Evolutionary conservation across 805 yeast species (phyloP).

Genomic region (Saccharomycopsis microspora): DNA sequence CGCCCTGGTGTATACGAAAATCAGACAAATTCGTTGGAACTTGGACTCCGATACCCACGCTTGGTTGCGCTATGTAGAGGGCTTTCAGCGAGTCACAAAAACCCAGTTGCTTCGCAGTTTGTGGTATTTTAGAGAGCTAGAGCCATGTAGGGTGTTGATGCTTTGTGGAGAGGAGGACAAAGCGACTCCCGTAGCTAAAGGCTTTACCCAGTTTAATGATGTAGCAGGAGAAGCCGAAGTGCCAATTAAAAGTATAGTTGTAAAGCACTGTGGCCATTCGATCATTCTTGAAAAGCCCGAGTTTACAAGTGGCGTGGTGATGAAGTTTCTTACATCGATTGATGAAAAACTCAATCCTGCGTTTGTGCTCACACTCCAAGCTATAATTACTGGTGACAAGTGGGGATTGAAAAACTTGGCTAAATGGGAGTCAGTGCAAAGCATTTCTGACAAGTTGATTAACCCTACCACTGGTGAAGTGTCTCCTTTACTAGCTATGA

Average conservation of each 20-base stretch:
- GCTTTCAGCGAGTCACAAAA: conserved; percentile 33
- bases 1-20: conserved; percentile 20
- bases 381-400: conserved; percentile 54
- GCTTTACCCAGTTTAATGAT: conserved; percentile 25
- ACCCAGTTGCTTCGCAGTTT: conserved; percentile 34
- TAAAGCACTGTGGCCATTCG: conserved; percentile 50
- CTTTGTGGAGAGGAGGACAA: conserved; percentile 49
- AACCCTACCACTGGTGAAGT: conserved; percentile 23
- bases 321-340: conserved; percentile 38
- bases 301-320: conserved; percentile 45
- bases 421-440: conserved; percentile 52
- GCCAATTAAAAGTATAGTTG: conserved; percentile 22
- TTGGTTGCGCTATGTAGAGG: conserved; percentile 41
- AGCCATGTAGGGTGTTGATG: conserved; percentile 35
- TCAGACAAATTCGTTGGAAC: conserved; percentile 61
- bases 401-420: conserved; percentile 72
- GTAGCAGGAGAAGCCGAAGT: not conserved
- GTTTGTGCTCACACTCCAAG: conserved; percentile 59
- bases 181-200: conserved; percentile 36
- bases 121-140: conserved; percentile 21
- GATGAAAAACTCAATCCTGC: conserved; percentile 52
- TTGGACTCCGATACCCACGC: conserved; percentile 45
- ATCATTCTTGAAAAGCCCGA: conserved; percentile 54
- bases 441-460: conserved; percentile 35
- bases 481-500: conserved; percentile 57